Base-by-base conservation (phyloP, 495 filamentous ascomycete genomes). In the Corynascus novoguineensis region DNA sequence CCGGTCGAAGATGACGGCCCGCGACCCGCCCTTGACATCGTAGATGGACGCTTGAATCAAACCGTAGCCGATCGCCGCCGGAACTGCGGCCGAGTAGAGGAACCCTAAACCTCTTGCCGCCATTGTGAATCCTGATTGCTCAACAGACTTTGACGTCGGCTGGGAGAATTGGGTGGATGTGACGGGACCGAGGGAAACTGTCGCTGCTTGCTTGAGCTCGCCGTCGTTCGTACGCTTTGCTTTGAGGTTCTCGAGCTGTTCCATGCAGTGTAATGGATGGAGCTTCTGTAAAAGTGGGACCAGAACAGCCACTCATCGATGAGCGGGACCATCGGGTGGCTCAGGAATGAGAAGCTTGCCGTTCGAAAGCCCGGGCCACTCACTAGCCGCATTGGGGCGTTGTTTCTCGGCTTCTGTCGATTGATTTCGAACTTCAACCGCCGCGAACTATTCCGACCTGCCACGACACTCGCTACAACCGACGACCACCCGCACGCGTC, bases 1-100 rank as follows among this genome's bases (percentile, higher is more conserved):
- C 27, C 93, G 78, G 77, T 99, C 95, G 84, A 99, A 99, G 78
- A 99, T 99, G 69, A 99, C 93, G 17, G 92, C 93, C 53, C 93
- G 83, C 40, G 86, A 85, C 58, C 93, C 93, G 64, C 92, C 93
- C 71, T 88, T 89, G 72, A 97, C 93, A 71, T 99, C 93, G 84
- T 97, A 99, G 60, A 99, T 81, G 58, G 90, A 88, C 60, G 86
- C 79, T 65, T 90, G 82, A 58, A 81, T 68, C 44, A 92, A 59
- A 42, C 79, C 71, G 51, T 78, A 71, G 63, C 76, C 88, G 57
- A 88, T 64, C 48, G 85, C 80, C 41, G 80, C 75, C 14, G 93
- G 93, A 35, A 95, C 68, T 41, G 85, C 90, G 53, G 78, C 80
- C 61, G 81, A 81, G 74, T 86, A 90, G 63, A 92, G 59, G 41